These are phyloP conservation scores for Yamadazyma ubonensis DNA, from an alignment of 805 yeast genomes.

Conservation along the genomic window DNA sequence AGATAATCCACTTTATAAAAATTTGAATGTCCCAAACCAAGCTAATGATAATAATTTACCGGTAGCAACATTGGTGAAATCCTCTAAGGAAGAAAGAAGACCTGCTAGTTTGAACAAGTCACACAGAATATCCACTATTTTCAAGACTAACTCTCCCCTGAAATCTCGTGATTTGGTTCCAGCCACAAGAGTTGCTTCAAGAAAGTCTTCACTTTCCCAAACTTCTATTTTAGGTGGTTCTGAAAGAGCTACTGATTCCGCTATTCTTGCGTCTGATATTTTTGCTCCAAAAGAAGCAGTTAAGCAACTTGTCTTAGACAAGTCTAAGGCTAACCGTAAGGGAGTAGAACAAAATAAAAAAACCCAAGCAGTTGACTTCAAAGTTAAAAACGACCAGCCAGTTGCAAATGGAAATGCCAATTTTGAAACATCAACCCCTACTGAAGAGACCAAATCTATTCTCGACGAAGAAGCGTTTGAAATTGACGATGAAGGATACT, in stretches of 20 bases:
- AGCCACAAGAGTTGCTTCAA: not conserved
- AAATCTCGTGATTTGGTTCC: conserved; percentile 3
- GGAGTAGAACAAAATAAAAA: conserved; percentile 3
- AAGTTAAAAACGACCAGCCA: conserved; percentile 49
- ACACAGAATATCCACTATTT: conserved; percentile 60
- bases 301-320: conserved; percentile 55
- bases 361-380: conserved; percentile 21
- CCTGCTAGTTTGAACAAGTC: conserved; percentile 59
- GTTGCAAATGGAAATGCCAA: too few relatives aligned
- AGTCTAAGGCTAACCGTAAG: conserved; percentile 21
- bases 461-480: conserved; percentile 21
- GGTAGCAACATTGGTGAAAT: conserved; percentile 25
- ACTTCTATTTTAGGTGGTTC: not conserved
- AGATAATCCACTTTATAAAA: conserved; percentile 63
- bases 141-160: conserved; percentile 15
- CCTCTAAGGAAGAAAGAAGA: conserved; percentile 42
- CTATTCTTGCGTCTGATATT: conserved; percentile 67
- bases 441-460: conserved; percentile 12
- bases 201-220: not conserved
- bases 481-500: conserved; percentile 73
- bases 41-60: conserved; percentile 20
- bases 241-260: conserved; percentile 53
- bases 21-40: conserved; percentile 31
- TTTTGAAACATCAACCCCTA: conserved; percentile 26
- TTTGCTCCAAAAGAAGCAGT: conserved; percentile 62